phyloP scores from a whole-genome alignment of 2,329 filamentous ascomycete genomes.

The Fusarium anguioides region DNA sequence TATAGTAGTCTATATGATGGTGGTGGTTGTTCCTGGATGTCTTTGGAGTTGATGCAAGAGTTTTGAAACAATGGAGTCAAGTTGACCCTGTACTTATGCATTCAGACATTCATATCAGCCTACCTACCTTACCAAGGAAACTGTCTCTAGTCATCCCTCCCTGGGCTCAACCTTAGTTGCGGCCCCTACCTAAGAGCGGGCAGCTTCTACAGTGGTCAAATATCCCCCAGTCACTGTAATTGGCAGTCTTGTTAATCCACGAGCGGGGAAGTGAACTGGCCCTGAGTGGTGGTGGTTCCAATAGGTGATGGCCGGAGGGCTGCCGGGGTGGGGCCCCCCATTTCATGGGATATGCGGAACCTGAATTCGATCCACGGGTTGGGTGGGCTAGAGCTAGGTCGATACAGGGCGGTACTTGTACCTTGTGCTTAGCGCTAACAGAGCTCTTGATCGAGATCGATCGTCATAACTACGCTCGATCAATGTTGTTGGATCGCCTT shows the following conservation, averaged over 20 bases:
- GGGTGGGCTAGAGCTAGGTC: conserved; percentile 1
- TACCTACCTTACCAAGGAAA: no score
- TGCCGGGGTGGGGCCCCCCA: conserved; percentile 15
- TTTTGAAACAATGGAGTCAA: conserved; percentile 9
- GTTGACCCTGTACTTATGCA: not conserved
- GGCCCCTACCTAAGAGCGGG: not conserved
- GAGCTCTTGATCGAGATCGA: conserved; percentile 47
- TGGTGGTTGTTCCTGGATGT: conserved; percentile 10
- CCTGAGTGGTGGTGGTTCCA: not conserved
- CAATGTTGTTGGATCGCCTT: conserved; percentile 39
- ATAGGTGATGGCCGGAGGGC: conserved; percentile 14
- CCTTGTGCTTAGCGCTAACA: conserved; percentile 39
- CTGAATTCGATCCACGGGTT: not conserved
- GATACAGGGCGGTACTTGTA: conserved; percentile 41
- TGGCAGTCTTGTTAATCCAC: not conserved
- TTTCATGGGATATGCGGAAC: conserved; percentile 11
- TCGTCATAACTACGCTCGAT: conserved; percentile 45
- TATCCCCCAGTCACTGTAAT: conserved; percentile 12
- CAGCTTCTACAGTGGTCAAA: conserved; percentile 1
- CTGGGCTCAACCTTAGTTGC: not conserved
- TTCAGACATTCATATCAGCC: not conserved
- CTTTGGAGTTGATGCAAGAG: not conserved
- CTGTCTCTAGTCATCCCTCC: not conserved
- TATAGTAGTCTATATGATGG: no score
- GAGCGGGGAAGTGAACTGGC: conserved; percentile 18